phyloP scores from a whole-genome alignment of 2,329 filamentous ascomycete genomes.

The Talaromyces sp. region DNA sequence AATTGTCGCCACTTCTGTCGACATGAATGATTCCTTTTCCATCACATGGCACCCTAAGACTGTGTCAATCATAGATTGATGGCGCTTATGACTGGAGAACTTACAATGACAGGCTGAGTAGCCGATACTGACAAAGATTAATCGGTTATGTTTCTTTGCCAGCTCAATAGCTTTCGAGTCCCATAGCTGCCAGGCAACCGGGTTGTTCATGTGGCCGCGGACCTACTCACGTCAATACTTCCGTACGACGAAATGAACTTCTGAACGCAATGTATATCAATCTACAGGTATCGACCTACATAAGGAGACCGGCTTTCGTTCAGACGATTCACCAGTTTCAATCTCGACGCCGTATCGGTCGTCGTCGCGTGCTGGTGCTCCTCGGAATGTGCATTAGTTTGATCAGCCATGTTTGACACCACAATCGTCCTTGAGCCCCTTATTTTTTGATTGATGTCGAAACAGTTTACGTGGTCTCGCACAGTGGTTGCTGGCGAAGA shows the following conservation, averaged over 20 bases:
- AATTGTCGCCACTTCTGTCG: constrained; percentile 70
- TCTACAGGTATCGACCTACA: constrained; percentile 41
- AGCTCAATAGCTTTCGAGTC: constrained; percentile 69
- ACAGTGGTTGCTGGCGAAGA: not conserved
- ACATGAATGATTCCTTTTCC: constrained; percentile 85
- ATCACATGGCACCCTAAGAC: constrained; percentile 78
- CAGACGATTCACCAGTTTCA: constrained; percentile 51
- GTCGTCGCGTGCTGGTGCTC: constrained; percentile 22
- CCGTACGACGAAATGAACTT: not conserved
- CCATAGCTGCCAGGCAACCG: constrained; percentile 88
- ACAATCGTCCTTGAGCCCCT: not conserved
- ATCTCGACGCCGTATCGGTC: constrained; percentile 19
- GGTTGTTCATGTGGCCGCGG: constrained; percentile 69
- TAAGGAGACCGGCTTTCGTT: constrained; percentile 62
- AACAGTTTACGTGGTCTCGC: not conserved
- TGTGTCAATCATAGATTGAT: not conserved
- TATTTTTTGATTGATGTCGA: not conserved
- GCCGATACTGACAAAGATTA: constrained; percentile 90
- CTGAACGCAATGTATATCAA: not conserved
- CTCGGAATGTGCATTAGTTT: constrained; percentile 26
- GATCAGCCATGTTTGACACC: constrained; percentile 22
- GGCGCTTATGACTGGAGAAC: constrained; percentile 28
- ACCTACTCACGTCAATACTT: constrained; percentile 44
- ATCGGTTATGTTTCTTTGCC: constrained; percentile 74
- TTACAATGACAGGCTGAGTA: constrained; percentile 93